A percentile compares a stretch with the other conserved stretches of the same genome.
Evolutionary conservation across 2,329 filamentous ascomycete species (phyloP).

Genomic region (Hymenoscyphus repandus): DNA sequence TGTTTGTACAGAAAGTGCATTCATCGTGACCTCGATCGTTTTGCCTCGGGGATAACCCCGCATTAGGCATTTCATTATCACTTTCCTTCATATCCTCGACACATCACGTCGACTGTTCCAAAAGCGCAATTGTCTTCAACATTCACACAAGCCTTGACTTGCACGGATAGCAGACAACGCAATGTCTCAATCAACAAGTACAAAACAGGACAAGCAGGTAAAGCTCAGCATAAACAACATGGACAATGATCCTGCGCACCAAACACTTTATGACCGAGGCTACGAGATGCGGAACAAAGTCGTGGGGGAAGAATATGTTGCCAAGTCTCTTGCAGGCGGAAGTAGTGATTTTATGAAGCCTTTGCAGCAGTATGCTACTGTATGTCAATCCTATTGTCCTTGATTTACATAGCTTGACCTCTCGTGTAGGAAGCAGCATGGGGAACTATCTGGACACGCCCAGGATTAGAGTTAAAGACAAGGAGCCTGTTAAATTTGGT

Average conservation of each 20-base stretch:
- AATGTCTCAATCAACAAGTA: background rate
- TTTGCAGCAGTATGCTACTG: constrained; percentile 28
- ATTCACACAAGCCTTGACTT: too few relatives aligned
- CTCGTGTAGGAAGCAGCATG: constrained; percentile 26
- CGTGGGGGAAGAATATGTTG: constrained; percentile 28
- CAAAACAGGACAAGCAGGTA: background rate
- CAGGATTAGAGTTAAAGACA: constrained; percentile 23
- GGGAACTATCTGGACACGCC: constrained; percentile 30
- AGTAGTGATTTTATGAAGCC: constrained; percentile 25
- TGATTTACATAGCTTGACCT: background rate
- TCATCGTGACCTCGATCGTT: too few relatives aligned
- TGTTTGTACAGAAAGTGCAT: too few relatives aligned
- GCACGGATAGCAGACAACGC: too few relatives aligned
- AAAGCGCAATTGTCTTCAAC: too few relatives aligned
- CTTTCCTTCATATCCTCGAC: too few relatives aligned
- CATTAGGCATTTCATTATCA: too few relatives aligned
- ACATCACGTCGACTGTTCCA: too few relatives aligned
- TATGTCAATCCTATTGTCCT: constrained; percentile 5
- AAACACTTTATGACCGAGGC: constrained; percentile 18
- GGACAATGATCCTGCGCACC: constrained; percentile 19
- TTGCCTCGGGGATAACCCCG: too few relatives aligned
- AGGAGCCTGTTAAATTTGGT: constrained; percentile 27
- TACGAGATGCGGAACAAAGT: constrained; percentile 26
- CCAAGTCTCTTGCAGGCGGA: constrained; percentile 12
- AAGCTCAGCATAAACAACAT: constrained; percentile 25